These are phyloP conservation scores for Ustanciosporium gigantosporum DNA, from an alignment of 1,284 basidiomycete genomes.

Conservation along the genomic window DNA sequence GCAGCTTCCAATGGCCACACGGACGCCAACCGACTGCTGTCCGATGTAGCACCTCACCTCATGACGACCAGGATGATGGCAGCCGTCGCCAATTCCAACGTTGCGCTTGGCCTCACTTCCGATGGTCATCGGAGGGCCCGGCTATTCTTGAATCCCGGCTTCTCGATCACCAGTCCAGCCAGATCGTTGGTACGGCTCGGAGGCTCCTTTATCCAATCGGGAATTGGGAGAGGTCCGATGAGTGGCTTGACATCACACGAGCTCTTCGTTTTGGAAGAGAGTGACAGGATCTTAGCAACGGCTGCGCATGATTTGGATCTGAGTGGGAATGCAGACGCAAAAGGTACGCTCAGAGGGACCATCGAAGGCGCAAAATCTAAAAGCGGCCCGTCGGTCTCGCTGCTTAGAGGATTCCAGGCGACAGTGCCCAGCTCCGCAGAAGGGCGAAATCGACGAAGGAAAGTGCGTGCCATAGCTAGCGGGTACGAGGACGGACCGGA, in stretches of 20 bases:
- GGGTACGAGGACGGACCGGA: slow-evolving; percentile 36
- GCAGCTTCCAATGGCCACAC: slow-evolving; percentile 11
- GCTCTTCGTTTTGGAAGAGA: slow-evolving; percentile 53
- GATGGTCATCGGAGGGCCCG: slow-evolving; percentile 41
- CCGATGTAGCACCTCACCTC: slow-evolving; percentile 59
- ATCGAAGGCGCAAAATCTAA: background rate
- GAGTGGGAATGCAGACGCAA: background rate
- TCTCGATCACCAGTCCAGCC: slow-evolving; percentile 52
- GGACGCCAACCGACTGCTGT: slow-evolving; percentile 50
- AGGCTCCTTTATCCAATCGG: slow-evolving; percentile 43
- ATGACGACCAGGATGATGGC: slow-evolving; percentile 57
- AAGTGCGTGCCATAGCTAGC: slow-evolving; percentile 39
- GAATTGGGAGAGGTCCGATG: slow-evolving; percentile 48
- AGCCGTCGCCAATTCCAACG: slow-evolving; percentile 50
- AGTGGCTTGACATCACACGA: slow-evolving; percentile 52
- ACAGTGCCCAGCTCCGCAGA: slow-evolving; percentile 53
- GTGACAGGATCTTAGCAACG: slow-evolving; percentile 52
- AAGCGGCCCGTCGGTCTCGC: slow-evolving; percentile 34
- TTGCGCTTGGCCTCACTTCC: slow-evolving; percentile 40
- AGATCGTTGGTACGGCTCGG: slow-evolving; percentile 54
- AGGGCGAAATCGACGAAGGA: slow-evolving; percentile 45
- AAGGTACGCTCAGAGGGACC: background rate
- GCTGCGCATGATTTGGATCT: slow-evolving; percentile 42
- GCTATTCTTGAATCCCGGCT: slow-evolving; percentile 45
- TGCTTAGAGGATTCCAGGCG: slow-evolving; percentile 58